phyloP scores from a whole-genome alignment of 306 rosid genomes.

The apple (Malus domestica) region DNA sequence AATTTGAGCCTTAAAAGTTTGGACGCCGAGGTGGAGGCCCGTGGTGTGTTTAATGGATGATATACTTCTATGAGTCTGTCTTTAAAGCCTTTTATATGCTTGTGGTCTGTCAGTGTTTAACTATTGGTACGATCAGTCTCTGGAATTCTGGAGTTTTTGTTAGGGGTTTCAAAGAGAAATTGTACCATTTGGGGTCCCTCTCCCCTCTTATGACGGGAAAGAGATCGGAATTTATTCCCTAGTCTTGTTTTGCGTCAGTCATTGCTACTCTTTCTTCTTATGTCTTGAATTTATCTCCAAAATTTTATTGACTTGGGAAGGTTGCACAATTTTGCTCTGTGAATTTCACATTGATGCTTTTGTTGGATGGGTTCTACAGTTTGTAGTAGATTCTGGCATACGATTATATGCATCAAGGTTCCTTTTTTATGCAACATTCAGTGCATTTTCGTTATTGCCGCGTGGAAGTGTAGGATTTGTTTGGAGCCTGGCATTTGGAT shows the following conservation, averaged over 20 bases:
- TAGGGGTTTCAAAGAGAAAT: slow-evolving; percentile 34
- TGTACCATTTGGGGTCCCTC: slow-evolving; percentile 4
- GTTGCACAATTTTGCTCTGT: not conserved
- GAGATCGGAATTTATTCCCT: not conserved
- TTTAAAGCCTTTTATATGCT: slow-evolving; percentile 15
- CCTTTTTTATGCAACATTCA: not conserved
- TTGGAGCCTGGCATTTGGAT: no score
- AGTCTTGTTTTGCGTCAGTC: not conserved
- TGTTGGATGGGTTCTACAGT: not conserved
- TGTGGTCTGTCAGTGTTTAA: slow-evolving; percentile 18
- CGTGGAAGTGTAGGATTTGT: no score
- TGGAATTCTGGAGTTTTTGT: slow-evolving; percentile 32
- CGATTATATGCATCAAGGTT: not conserved
- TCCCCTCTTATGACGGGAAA: not conserved
- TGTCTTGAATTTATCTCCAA: not conserved
- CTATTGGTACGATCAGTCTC: slow-evolving; percentile 17
- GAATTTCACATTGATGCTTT: not conserved
- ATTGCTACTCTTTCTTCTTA: not conserved
- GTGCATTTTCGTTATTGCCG: no score
- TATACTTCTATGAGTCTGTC: not conserved
- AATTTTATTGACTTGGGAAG: not conserved
- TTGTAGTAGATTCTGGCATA: not conserved
- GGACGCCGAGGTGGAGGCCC: not conserved
- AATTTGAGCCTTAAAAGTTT: slow-evolving; percentile 4
- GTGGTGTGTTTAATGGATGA: slow-evolving; percentile 1